Conservation (phyloP, 768 basidiomycete genomes). For the Clitopilus passeckerianus region DNA sequence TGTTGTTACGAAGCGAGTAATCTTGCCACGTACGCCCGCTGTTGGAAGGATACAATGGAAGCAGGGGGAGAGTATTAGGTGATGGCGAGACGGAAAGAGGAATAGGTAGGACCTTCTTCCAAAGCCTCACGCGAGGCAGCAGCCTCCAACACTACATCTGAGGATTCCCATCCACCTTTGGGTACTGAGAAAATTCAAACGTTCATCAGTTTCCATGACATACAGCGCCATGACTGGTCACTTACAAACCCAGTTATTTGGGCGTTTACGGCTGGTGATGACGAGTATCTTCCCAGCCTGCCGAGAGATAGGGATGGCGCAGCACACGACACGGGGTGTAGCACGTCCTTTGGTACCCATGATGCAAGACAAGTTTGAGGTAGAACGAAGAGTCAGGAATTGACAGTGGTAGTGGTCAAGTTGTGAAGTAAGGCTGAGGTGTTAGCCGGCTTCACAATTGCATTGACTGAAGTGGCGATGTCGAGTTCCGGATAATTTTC, state of each 20-base stretch:
- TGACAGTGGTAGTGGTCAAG: background rate
- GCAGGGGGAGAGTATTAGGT: conserved; percentile 58
- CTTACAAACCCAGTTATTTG: conserved; percentile 86
- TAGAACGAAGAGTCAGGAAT: background rate
- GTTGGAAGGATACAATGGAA: conserved; percentile 29
- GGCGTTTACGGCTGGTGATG: conserved; percentile 79
- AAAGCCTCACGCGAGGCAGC: conserved; percentile 89
- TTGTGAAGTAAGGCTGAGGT: conserved; percentile 5
- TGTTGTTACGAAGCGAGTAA: conserved; percentile 81
- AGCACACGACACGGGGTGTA: conserved; percentile 83
- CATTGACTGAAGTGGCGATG: background rate
- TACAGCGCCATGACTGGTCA: conserved; percentile 17
- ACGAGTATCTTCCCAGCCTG: conserved; percentile 75
- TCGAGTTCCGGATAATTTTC: background rate
- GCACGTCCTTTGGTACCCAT: conserved; percentile 73
- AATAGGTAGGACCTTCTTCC: conserved; percentile 93
- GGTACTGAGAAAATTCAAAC: conserved; percentile 48
- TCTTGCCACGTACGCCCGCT: conserved; percentile 87
- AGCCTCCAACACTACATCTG: conserved; percentile 77
- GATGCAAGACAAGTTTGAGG: conserved; percentile 2
- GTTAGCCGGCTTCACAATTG: conserved; percentile 1
- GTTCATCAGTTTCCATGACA: no score
- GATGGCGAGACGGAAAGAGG: conserved; percentile 67
- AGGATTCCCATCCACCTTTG: conserved; percentile 89
- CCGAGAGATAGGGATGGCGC: conserved; percentile 80